Conservation (phyloP, 2,329 filamentous ascomycete genomes). For the Aquanectria penicillioides region DNA sequence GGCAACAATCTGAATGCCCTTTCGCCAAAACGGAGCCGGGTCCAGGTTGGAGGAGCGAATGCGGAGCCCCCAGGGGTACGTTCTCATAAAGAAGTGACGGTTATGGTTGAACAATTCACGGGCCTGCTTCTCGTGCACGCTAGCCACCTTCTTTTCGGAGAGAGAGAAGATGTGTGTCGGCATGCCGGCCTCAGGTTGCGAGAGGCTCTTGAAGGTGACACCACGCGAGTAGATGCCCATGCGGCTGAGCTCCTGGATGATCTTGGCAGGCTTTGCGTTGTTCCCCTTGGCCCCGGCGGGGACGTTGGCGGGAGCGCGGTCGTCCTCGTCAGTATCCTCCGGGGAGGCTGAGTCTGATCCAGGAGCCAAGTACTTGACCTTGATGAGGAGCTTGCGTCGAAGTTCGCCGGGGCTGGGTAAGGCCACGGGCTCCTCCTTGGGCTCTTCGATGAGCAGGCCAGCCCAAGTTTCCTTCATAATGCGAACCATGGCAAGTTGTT, state of each 20-base stretch:
- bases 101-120: slow-evolving; percentile 81
- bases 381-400: slow-evolving; percentile 82
- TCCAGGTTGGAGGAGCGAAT: slow-evolving; percentile 89
- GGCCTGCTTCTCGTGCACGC: slow-evolving; percentile 62
- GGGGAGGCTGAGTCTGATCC: slow-evolving; percentile 41
- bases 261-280: slow-evolving; percentile 68
- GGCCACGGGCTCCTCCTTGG: slow-evolving; percentile 54
- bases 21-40: slow-evolving; percentile 85
- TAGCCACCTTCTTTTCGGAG: slow-evolving; percentile 71
- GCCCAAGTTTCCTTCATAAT: slow-evolving; percentile 90
- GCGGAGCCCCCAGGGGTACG: slow-evolving; percentile 85
- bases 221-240: slow-evolving; percentile 86
- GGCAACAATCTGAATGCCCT: slow-evolving; percentile 89
- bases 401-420: slow-evolving; percentile 78
- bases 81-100: slow-evolving; percentile 82
- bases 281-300: slow-evolving; percentile 48
- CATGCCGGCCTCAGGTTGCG: slow-evolving; percentile 75
- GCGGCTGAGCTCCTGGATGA: slow-evolving; percentile 77
- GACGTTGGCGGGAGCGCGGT: slow-evolving; percentile 55
- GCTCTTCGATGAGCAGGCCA: slow-evolving; percentile 72
- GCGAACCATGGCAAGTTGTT: slow-evolving; percentile 90
- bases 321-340: slow-evolving; percentile 47
- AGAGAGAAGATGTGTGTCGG: slow-evolving; percentile 76
- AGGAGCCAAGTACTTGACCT: slow-evolving; percentile 76
- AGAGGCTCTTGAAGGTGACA: slow-evolving; percentile 82